Conservation (phyloP, 2,329 filamentous ascomycete species). For the Alternaria ventricosa region DNA sequence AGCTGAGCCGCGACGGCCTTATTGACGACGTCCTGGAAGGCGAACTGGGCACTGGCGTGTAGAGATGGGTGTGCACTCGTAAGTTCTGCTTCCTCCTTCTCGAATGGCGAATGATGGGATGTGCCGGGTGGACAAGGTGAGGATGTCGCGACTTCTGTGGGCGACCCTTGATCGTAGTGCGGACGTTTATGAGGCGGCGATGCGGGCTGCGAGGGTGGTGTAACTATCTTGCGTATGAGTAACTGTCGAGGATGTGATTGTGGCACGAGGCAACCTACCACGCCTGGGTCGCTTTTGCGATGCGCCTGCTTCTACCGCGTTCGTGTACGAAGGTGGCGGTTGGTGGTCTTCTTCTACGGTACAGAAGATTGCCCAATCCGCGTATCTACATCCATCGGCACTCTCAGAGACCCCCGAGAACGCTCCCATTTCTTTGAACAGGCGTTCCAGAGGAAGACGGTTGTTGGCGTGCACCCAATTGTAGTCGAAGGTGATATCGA, state of each 20-base stretch:
- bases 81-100: not conserved
- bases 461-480: slow-evolving; percentile 22
- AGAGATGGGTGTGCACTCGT: not conserved
- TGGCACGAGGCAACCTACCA: slow-evolving; percentile 3
- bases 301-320: not conserved
- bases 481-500: slow-evolving; percentile 22
- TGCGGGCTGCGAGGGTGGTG: slow-evolving; percentile 4
- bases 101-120: not conserved
- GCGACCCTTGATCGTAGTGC: not conserved
- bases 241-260: not conserved
- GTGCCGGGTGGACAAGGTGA: not conserved
- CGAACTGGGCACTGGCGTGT: not conserved
- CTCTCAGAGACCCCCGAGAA: slow-evolving; percentile 15
- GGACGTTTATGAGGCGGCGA: slow-evolving; percentile 20
- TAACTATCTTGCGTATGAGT: not conserved
- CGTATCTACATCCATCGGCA: not conserved
- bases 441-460: slow-evolving; percentile 5
- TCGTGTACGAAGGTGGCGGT: slow-evolving; percentile 17
- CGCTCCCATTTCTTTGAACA: slow-evolving; percentile 13
- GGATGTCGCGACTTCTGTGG: slow-evolving; percentile 7
- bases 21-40: slow-evolving; percentile 7
- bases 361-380: slow-evolving; percentile 13
- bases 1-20: slow-evolving; percentile 10
- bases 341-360: slow-evolving; percentile 4
- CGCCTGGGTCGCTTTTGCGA: slow-evolving; percentile 18